Base-by-base conservation (phyloP, 2,329 filamentous ascomycete species). In the Arthroderma sp. region DNA sequence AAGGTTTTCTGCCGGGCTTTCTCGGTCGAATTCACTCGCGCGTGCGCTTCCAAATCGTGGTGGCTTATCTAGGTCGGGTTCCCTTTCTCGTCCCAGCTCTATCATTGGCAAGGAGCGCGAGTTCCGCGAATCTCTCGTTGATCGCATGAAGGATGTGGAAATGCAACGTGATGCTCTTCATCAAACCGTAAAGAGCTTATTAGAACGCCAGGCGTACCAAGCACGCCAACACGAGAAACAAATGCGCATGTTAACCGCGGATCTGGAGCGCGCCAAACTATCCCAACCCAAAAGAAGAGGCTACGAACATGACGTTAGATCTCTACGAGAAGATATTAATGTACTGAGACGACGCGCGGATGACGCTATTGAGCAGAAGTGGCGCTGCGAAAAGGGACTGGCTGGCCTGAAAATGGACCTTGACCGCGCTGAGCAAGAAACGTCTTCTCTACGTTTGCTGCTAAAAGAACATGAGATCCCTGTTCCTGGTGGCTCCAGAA, bases 281-380 rank as follows among this genome's bases (percentile, higher is more conserved):
- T 1, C 9, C 40, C 36, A 40, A 11, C 83, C 85, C 2, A 78
- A 79, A 52, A 81, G 82, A 53, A 77, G 78, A 4, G 84, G 85
- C 6, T 96, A 93, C 60, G 82, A 93, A 60, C 79, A 75, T 52
- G 89, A 96, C 57, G 84, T 96, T 5, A 72, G 75, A 1, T 80
- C 75, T 49, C 71, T 96, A 37, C 81, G 87, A 48, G 79, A 82
- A 27, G 91, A 98, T 60, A 83, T 98, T 50, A 85, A 83, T 42
- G 75, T 82, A 10, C 73, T 98, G 46, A 80, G 91, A 37, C 81
- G 81, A 49, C 80, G 91, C 44, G 89, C 89, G 29, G 89, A 98
- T 55, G 89, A 96, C 51, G 89, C 89, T 10, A 74, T 96, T 9
- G 86, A 94, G 58, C 85, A 94, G 57, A 96, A 96, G 64, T 96